Percentiles rank a stretch among this genome's conserved stretches.
These are phyloP conservation scores for Candida neerlandica DNA, from an alignment of 1,139 yeast species.

Conservation along the genomic window DNA sequence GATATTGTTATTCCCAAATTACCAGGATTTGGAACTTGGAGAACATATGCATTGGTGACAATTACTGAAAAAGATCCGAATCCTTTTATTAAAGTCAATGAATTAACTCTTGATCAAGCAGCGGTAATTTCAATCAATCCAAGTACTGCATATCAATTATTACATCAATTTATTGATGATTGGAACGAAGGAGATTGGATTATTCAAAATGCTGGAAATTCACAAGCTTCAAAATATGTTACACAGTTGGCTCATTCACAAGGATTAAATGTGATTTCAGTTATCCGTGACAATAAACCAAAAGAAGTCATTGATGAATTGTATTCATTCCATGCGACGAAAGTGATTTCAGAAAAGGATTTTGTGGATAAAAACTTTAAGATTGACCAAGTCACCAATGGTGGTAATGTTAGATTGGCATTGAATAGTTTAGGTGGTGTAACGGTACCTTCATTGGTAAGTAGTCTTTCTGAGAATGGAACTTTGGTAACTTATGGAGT, in stretches of 20 bases:
- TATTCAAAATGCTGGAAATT: slow-evolving; percentile 38
- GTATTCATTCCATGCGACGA: slow-evolving; percentile 27
- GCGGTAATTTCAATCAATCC: slow-evolving; percentile 40
- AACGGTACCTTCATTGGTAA: slow-evolving; percentile 26
- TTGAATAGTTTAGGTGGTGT: slow-evolving; percentile 36
- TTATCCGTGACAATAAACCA: slow-evolving; percentile 36
- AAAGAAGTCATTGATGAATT: slow-evolving; percentile 26
- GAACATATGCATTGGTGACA: slow-evolving; percentile 29
- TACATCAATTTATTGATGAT: slow-evolving; percentile 29
- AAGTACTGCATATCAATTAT: slow-evolving; percentile 34
- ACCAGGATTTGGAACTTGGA: slow-evolving; percentile 41
- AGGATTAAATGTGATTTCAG: slow-evolving; percentile 30
- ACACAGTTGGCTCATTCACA: slow-evolving; percentile 29
- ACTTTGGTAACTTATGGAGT: slow-evolving; percentile 33
- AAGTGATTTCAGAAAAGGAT: slow-evolving; percentile 44
- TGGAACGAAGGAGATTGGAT: slow-evolving; percentile 38
- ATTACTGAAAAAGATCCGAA: slow-evolving; percentile 18
- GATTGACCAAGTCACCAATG: slow-evolving; percentile 43
- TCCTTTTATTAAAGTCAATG: slow-evolving; percentile 26
- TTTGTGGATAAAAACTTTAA: slow-evolving; percentile 59
- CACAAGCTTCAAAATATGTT: slow-evolving; percentile 35
- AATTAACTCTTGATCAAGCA: slow-evolving; percentile 29
- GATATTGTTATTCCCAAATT: slow-evolving; percentile 35
- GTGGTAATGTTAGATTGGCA: slow-evolving; percentile 35
- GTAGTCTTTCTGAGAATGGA: slow-evolving; percentile 28